Percentiles rank a stretch among this genome's conserved stretches.
Evolutionary conservation across 805 yeast species (phyloP).

Genomic region (Suhomyces sp.): DNA sequence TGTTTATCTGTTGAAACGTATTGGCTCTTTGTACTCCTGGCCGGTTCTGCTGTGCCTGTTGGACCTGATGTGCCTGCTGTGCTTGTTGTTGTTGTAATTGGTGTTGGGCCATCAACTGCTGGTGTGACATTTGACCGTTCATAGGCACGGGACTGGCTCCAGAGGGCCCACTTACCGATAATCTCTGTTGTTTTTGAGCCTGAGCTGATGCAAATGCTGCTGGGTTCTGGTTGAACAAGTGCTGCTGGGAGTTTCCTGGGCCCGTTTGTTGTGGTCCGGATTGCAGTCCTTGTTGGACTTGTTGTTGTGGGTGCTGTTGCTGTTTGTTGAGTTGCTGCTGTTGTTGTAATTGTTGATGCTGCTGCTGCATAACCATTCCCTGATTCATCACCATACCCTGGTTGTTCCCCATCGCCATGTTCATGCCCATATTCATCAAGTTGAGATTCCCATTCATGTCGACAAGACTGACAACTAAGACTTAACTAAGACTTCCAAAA

Average conservation of each 20-base stretch:
- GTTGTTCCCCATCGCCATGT: conserved; percentile 6
- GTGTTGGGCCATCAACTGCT: conserved; percentile 11
- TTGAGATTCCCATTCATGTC: conserved; percentile 11
- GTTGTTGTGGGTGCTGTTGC: not conserved
- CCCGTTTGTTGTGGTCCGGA: not conserved
- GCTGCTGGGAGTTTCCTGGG: conserved; percentile 2
- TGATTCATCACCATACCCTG: conserved; percentile 6
- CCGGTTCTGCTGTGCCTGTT: conserved; percentile 7
- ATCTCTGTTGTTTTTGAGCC: conserved; percentile 4
- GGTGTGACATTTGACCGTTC: conserved; percentile 8
- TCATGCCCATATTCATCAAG: conserved; percentile 10
- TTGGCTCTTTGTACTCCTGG: conserved; percentile 20
- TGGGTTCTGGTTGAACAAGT: conserved; percentile 1
- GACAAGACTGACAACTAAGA: not conserved
- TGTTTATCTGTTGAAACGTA: conserved; percentile 16
- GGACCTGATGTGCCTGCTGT: conserved; percentile 14
- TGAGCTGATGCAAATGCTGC: not conserved
- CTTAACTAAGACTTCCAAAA: not conserved
- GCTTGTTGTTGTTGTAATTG: conserved; percentile 9
- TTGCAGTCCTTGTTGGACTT: not conserved
- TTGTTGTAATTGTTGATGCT: conserved; percentile 9
- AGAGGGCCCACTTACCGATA: conserved; percentile 4
- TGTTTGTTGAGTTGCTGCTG: conserved; percentile 3
- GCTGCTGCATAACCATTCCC: conserved; percentile 9
- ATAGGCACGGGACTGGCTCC: conserved; percentile 4